Evolutionary conservation across 2,329 filamentous ascomycete genomes (phyloP).

Genomic region (Curvularia spicifera): DNA sequence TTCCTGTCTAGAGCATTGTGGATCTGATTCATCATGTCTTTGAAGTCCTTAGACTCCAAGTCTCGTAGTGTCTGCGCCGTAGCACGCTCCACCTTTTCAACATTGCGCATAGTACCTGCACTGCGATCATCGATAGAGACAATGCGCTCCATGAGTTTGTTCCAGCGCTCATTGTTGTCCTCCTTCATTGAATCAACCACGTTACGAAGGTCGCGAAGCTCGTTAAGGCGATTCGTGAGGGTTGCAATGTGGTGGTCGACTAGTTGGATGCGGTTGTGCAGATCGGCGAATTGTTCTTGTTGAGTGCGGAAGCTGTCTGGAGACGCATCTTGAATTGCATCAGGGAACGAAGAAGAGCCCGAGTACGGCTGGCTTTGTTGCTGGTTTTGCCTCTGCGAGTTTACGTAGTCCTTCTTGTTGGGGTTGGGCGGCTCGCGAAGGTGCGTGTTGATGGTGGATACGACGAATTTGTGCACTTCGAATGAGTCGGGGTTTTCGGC

Average conservation of each 20-base stretch:
- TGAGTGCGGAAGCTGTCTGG: constrained; percentile 54
- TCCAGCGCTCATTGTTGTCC: constrained; percentile 63
- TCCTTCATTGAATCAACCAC: constrained; percentile 65
- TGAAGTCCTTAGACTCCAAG: constrained; percentile 64
- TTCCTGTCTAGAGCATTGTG: constrained; percentile 61
- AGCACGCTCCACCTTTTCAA: constrained; percentile 61
- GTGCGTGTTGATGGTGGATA: constrained; percentile 61
- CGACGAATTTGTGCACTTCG: constrained; percentile 85
- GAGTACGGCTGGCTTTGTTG: constrained; percentile 29
- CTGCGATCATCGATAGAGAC: constrained; percentile 42
- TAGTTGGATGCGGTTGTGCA: constrained; percentile 81
- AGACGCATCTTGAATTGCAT: constrained; percentile 53
- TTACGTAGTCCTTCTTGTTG: constrained; percentile 31
- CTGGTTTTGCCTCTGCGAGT: constrained; percentile 42
- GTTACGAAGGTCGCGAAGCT: constrained; percentile 65
- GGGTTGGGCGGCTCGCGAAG: constrained; percentile 44
- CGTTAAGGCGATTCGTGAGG: constrained; percentile 71
- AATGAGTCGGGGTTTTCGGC: constrained; percentile 94
- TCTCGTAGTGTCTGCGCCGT: constrained; percentile 61
- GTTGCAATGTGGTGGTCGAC: constrained; percentile 76
- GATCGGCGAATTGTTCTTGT: constrained; percentile 75
- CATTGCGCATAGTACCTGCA: constrained; percentile 52
- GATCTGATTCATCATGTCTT: constrained; percentile 60
- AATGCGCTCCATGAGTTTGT: constrained; percentile 55
- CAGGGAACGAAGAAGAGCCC: constrained; percentile 33